phyloP scores from a whole-genome alignment of 1,284 basidiomycete genomes.

The Calocybe gambosa region DNA sequence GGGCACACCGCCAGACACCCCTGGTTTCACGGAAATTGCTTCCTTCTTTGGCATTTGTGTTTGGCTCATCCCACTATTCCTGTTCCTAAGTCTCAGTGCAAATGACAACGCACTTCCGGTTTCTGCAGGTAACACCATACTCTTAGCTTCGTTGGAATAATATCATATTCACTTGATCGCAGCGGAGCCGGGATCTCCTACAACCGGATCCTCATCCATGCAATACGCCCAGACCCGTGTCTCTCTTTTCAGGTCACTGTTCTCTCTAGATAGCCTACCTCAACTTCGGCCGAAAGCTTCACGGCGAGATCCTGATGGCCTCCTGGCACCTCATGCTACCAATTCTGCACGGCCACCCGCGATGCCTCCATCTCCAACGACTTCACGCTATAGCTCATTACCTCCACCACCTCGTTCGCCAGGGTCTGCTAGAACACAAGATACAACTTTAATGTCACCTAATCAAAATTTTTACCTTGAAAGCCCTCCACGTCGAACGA shows the following conservation, averaged over 20 bases:
- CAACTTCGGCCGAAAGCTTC: constrained; percentile 26
- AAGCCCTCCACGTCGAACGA: constrained; percentile 26
- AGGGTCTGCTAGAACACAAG: constrained; percentile 23
- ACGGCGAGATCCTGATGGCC: constrained; percentile 41
- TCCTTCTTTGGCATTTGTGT: constrained; percentile 92
- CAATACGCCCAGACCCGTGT: constrained; percentile 29
- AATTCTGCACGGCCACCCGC: constrained; percentile 21
- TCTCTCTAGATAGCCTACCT: constrained; percentile 36
- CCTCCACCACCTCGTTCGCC: constrained; percentile 30
- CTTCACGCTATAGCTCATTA: constrained; percentile 20
- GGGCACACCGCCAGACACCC: constrained; percentile 31
- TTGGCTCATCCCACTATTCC: constrained; percentile 86
- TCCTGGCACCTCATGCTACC: constrained; percentile 54
- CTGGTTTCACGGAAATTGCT: constrained; percentile 84
- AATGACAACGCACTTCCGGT: constrained; percentile 90
- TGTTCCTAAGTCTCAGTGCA: constrained; percentile 90
- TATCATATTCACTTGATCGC: constrained; percentile 4
- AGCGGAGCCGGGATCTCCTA: constrained; percentile 35
- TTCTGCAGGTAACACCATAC: constrained; percentile 32
- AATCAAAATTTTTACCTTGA: constrained; percentile 27
- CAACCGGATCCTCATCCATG: constrained; percentile 20
- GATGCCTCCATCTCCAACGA: constrained; percentile 18
- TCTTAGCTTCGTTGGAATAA: background rate
- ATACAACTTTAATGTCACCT: constrained; percentile 22
- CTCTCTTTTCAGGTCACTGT: constrained; percentile 62